Evolutionary conservation across 495 filamentous ascomycete genomes (phyloP), one percentile per base, ranked within the genome.

Genomic region (Aspergillus nidulans): DNA sequence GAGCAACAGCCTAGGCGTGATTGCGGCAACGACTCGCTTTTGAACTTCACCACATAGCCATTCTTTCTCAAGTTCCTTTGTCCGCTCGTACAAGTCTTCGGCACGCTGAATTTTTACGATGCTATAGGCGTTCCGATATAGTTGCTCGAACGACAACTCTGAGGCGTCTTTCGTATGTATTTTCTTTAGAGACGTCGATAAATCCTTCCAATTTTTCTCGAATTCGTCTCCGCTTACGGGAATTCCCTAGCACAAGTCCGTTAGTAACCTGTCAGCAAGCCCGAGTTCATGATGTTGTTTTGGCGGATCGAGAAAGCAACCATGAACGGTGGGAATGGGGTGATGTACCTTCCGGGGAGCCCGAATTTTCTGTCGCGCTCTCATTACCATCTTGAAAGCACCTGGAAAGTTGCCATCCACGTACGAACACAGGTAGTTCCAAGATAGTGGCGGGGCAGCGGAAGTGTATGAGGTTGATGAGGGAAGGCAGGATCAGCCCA

Each of bases 91-190:
- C 0, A 99, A 81, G n/a, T 80, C 74, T 7, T 87, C 80, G n/a
- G 92, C 92, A 57, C 89, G 83, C 72, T 88, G 91, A 68, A 86
- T 87, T 47, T 96, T 71, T 0, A 97, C 92, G n/a, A 97, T 87
- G 69, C 89, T 89, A 69, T 99, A 99, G n/a, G 89, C 89, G 45
- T 88, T 89, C 34, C 95, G 89, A 71, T 99, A 99, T 0, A 97
- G 82, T 55, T 92, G 86, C 71, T 99, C 95, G 72, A 96, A 99
- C 1, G 92, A 96, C 3, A 99, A 80, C 3, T 78, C 70, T 10
- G 91, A 95, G 50, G 90, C 91, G 68, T 97, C 92, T 67, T 95
- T 92, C 16, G 81, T 90, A 69, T 97, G 90, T 36, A 99, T 97
- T 63, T 95, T 88, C 48, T 68, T 76, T 21, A 97, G 77, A 8